Base-by-base conservation (phyloP, 1,139 yeast species). In the Geotrichum macrosporum region DNA sequence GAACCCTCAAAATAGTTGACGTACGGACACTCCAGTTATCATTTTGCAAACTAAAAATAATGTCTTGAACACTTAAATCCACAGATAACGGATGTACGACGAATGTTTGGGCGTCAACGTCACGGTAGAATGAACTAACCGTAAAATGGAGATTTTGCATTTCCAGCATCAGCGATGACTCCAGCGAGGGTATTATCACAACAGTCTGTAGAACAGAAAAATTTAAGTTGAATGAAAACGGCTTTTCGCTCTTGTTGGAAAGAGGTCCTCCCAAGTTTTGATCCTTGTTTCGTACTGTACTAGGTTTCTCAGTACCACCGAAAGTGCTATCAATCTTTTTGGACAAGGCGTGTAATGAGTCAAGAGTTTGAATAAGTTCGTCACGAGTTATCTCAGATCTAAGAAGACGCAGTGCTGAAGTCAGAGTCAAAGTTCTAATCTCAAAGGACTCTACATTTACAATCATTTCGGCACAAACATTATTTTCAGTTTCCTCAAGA, bases 11-110 rank as follows among this genome's bases (percentile, higher is more conserved):
- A 5, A 53, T 38, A 1, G 54, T 50, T 9, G 55, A 47, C 8
- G 51, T 41, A 29, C 19, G 44, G 13, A 40, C 50, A 18, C 49
- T 44, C 52, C 52, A 49, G 9, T 38, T 49, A 29, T 49, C 52
- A 24, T 35, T 49, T 18, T 38, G 47, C 33, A 49, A 15, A 29
- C 35, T 45, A 13, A 49, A 36, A 12, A 42, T 27, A 18, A 47
- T 41, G 30, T 49, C 50, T 16, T 42, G 41, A 24, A 49, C 38
- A 16, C 33, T 30, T 9, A 44, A 12, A n/a, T 41, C 44, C 22
- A 42, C 36, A 24, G 39, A 27, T 13, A 46, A 26, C 5, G 52
- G 52, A 9, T 34, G 34, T 12, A 29, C n/a, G 12, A 22, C 33
- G 38, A 48, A 45, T 3, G 27, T 12, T 9, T 27, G 13, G 8